Conservation (phyloP, 805 yeast genomes). For the Sungouiozyma ichnusensis region DNA sequence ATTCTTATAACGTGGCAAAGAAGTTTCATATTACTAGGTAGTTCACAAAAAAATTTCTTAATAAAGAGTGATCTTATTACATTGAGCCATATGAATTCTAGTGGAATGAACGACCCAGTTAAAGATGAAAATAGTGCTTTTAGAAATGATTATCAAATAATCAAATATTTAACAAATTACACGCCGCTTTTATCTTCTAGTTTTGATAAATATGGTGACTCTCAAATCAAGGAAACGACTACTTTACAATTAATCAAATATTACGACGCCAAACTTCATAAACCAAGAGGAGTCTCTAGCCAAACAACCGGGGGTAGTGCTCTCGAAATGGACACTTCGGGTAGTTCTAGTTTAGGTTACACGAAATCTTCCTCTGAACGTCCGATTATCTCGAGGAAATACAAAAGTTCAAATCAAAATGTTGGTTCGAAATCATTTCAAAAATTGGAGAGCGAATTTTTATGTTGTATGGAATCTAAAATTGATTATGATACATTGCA, state of each 20-base stretch:
- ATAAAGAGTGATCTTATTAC: no score
- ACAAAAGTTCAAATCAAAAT: neutral
- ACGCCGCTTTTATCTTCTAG: constrained; percentile 1
- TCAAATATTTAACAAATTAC: constrained; percentile 3
- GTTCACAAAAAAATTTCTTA: no score
- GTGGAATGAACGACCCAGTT: neutral
- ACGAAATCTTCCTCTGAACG: neutral
- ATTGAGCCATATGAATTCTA: neutral
- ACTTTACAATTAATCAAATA: constrained; percentile 1
- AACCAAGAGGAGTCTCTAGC: neutral
- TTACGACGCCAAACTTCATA: constrained; percentile 1
- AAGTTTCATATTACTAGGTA: no score
- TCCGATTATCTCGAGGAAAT: neutral
- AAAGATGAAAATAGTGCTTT: neutral
- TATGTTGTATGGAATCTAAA: neutral
- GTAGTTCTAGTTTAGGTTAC: neutral
- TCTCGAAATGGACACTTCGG: neutral
- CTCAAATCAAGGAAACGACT: constrained; percentile 1
- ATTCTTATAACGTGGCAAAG: no score
- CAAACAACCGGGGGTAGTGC: neutral
- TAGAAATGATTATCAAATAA: neutral
- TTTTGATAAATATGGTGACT: constrained; percentile 2
- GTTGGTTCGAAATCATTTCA: neutral
- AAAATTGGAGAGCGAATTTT: neutral
- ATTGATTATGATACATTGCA: neutral